Evolutionary conservation across 23 red algal species (phyloP).

Genomic region (Gracilaria vermiculophylla): DNA sequence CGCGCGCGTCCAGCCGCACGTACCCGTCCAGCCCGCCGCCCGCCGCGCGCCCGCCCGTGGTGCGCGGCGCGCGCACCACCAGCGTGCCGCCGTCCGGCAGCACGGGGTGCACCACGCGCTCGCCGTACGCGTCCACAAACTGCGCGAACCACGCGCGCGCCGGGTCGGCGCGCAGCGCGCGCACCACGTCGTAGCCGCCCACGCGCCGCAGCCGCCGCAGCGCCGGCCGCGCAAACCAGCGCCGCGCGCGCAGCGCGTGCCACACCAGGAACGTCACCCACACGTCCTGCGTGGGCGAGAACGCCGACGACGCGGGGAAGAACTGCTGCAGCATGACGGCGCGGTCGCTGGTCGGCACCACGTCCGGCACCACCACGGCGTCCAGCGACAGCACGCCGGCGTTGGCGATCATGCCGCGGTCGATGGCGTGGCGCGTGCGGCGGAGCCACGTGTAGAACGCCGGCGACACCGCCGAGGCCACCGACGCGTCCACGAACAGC

Average conservation of each 20-base stretch:
- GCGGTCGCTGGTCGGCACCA: conserved; percentile 24
- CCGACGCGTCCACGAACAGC: conserved; percentile 39
- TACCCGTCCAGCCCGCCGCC: neutral
- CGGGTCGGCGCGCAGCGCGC: neutral
- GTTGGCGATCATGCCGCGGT: conserved; percentile 47
- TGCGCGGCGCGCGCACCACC: neutral
- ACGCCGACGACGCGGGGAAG: conserved; percentile 32
- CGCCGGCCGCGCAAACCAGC: conserved; percentile 11
- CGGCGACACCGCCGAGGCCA: conserved; percentile 5
- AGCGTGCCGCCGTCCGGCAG: conserved; percentile 5
- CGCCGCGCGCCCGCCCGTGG: neutral
- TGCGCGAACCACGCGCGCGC: conserved; percentile 53
- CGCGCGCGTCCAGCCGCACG: conserved; percentile 2
- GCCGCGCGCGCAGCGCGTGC: neutral
- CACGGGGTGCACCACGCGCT: conserved; percentile 45
- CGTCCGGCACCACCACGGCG: conserved; percentile 23
- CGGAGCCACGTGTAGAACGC: conserved; percentile 48
- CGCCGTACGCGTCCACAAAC: conserved; percentile 33
- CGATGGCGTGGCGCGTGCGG: neutral
- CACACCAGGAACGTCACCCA: conserved; percentile 62
- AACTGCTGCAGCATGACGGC: conserved; percentile 38
- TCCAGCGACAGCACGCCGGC: conserved; percentile 34
- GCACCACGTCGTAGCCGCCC: conserved; percentile 23
- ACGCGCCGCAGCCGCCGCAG: neutral
- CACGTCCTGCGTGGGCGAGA: conserved; percentile 52